Percentiles rank a stretch among this genome's conserved stretches.
Conservation (phyloP, 306 rosid genomes). For the Malus fusca region DNA sequence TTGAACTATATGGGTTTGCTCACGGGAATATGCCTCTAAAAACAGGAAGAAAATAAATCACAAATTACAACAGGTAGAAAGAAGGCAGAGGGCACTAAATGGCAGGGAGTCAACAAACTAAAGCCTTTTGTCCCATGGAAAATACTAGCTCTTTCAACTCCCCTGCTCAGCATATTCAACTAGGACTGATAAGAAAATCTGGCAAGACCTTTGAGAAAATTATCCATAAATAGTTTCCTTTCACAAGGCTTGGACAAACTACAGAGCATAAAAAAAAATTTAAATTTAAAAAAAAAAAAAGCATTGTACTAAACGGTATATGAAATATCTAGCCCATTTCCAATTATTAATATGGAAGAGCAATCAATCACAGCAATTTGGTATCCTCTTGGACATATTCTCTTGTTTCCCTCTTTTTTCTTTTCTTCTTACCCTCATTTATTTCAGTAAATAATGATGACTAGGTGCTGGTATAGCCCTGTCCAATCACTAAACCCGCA, state of each 20-base stretch:
- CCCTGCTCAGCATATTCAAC: neutral
- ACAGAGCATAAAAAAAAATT: neutral
- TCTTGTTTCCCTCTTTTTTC: neutral
- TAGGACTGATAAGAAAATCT: neutral
- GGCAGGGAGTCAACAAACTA: too few species aligned
- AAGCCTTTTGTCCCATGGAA: neutral
- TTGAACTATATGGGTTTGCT: conserved; percentile 85
- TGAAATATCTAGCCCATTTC: neutral
- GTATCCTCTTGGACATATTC: neutral
- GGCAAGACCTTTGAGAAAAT: neutral
- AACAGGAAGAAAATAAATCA: conserved; percentile 11
- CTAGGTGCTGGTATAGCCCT: neutral
- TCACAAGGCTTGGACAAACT: neutral
- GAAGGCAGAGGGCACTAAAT: neutral
- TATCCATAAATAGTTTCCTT: neutral
- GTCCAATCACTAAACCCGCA: neutral
- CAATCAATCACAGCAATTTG: neutral
- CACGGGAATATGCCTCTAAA: conserved; percentile 90
- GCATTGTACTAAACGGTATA: neutral
- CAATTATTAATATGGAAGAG: too few species aligned
- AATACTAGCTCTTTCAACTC: neutral
- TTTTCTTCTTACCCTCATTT: neutral
- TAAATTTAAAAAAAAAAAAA: too few species aligned
- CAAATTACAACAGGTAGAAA: neutral
- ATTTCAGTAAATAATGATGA: neutral